phyloP scores from a whole-genome alignment of 148 eudicot species.

The Vaccinium darrowii region DNA sequence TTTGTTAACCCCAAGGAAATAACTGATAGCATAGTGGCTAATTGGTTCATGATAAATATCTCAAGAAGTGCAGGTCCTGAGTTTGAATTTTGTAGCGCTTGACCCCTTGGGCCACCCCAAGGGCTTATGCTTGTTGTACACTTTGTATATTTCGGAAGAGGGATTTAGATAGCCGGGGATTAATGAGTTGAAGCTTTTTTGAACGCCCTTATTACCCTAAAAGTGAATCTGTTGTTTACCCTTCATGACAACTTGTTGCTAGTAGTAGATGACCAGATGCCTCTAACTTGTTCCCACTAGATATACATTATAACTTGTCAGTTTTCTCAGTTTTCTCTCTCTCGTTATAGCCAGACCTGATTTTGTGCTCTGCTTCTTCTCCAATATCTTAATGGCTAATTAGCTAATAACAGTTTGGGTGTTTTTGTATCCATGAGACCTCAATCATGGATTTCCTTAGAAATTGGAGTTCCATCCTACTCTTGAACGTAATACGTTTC shows the following conservation, averaged over 20 bases:
- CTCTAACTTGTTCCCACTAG: background rate
- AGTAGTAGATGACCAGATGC: background rate
- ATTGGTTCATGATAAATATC: background rate
- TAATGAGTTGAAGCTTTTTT: background rate
- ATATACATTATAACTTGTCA: background rate
- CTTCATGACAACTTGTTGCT: background rate
- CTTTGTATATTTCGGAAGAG: background rate
- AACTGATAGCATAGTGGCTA: background rate
- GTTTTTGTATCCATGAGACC: constrained; percentile 3
- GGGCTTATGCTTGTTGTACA: background rate
- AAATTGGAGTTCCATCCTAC: background rate
- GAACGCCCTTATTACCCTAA: background rate
- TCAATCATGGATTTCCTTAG: background rate
- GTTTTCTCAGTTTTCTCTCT: background rate
- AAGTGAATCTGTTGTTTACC: background rate
- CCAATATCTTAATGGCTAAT: background rate
- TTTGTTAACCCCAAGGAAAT: background rate
- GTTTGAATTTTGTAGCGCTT: background rate
- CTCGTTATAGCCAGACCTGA: background rate
- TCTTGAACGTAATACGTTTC: background rate
- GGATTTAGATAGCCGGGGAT: background rate
- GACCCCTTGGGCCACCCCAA: background rate
- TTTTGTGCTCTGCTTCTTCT: background rate
- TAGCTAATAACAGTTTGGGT: background rate
- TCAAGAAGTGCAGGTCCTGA: background rate